Evolutionary conservation across 805 yeast genomes (phyloP).

Genomic region (Ascoidea tarda): DNA sequence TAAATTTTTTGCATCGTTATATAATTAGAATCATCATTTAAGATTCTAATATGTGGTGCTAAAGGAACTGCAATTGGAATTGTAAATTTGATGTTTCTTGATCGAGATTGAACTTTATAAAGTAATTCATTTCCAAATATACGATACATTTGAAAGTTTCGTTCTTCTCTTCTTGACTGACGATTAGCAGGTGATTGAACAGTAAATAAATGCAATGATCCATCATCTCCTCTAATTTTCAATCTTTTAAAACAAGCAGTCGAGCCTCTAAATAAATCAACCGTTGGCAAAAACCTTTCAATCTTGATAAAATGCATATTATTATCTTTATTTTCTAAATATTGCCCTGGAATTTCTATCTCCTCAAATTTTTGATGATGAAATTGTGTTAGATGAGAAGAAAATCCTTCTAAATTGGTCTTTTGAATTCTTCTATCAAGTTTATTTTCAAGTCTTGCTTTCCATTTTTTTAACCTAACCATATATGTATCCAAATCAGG

Average conservation of each 20-base stretch:
- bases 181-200: slow-evolving; percentile 97
- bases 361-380: slow-evolving; percentile 98
- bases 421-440: slow-evolving; percentile 72
- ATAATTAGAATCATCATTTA: slow-evolving; percentile 69
- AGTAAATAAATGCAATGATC: slow-evolving; percentile 82
- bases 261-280: slow-evolving; percentile 81
- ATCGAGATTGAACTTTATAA: slow-evolving; percentile 76
- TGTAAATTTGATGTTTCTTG: slow-evolving; percentile 73
- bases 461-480: slow-evolving; percentile 75
- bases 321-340: slow-evolving; percentile 74
- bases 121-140: slow-evolving; percentile 71
- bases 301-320: slow-evolving; percentile 87
- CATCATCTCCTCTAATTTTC: slow-evolving; percentile 87
- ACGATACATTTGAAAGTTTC: slow-evolving; percentile 83
- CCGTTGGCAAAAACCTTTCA: slow-evolving; percentile 80
- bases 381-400: slow-evolving; percentile 93
- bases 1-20: slow-evolving; percentile 71
- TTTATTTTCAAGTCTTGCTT: slow-evolving; percentile 83
- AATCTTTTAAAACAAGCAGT: slow-evolving; percentile 83
- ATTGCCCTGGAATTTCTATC: slow-evolving; percentile 95
- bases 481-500: slow-evolving; percentile 86
- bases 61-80: slow-evolving; percentile 87
- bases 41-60: slow-evolving; percentile 85
- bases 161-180: slow-evolving; percentile 92
- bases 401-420: slow-evolving; percentile 75